phyloP scores from a whole-genome alignment of 352 stramenopile species.

The Phytophthora macrochlamydospora region DNA sequence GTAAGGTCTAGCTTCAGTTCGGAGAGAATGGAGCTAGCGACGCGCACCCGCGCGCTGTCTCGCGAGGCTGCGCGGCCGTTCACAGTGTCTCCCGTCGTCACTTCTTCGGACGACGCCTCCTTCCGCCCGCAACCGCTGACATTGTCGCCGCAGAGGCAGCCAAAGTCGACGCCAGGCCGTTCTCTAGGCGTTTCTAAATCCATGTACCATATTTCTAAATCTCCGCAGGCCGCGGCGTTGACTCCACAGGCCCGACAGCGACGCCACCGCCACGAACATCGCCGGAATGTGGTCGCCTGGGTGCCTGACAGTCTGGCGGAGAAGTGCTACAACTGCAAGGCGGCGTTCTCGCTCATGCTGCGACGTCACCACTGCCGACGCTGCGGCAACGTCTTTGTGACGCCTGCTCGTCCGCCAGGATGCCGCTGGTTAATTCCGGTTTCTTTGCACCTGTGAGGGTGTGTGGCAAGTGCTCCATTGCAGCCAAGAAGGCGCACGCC shows the following conservation, averaged over 20 bases:
- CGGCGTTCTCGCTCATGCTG: constrained; percentile 73
- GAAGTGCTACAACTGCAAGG: constrained; percentile 73
- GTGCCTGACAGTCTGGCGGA: constrained; percentile 84
- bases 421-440: constrained; percentile 69
- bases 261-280: constrained; percentile 33
- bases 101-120: constrained; percentile 8
- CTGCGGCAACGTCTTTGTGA: constrained; percentile 91
- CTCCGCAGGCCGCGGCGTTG: neutral
- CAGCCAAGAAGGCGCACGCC: constrained; percentile 70
- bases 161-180: constrained; percentile 19
- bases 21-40: no score
- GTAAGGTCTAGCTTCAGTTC: no score
- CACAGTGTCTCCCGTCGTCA: neutral
- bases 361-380: constrained; percentile 87
- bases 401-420: constrained; percentile 79
- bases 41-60: neutral
- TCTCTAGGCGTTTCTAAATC: neutral
- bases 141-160: constrained; percentile 8
- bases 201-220: neutral
- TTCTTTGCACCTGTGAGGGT: constrained; percentile 79
- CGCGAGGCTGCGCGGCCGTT: neutral
- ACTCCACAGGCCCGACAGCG: constrained; percentile 13
- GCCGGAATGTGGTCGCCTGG: constrained; percentile 66
- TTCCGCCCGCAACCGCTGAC: constrained; percentile 5
- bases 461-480: constrained; percentile 80